Evolutionary conservation across 148 eudicot species (phyloP).

Genomic region (Rhododendron griersonianum): DNA sequence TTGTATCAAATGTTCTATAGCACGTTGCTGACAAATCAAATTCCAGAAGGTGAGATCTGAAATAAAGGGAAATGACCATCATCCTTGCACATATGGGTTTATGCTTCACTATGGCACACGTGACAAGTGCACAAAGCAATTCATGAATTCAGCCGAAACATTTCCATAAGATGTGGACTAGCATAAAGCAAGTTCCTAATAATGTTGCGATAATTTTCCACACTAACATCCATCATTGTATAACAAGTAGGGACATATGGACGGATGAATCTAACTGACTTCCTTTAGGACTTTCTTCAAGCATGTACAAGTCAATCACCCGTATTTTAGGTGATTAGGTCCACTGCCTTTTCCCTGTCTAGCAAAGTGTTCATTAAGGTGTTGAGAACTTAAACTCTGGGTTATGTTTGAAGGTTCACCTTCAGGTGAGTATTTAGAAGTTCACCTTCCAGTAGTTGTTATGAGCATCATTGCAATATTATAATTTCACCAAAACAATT

Average conservation of each 20-base stretch:
- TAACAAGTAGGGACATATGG: neutral
- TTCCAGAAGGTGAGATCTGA: neutral
- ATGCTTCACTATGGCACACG: neutral
- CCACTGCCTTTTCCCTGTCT: neutral
- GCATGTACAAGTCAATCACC: neutral
- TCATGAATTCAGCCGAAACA: neutral
- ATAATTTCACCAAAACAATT: neutral
- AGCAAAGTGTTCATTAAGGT: neutral
- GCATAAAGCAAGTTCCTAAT: neutral
- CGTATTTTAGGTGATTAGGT: neutral
- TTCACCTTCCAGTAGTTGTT: neutral
- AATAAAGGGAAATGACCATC: neutral
- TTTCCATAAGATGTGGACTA: neutral
- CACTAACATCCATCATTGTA: neutral
- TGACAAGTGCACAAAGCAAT: neutral
- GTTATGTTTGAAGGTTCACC: neutral
- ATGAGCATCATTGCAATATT: neutral
- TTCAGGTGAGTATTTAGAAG: neutral
- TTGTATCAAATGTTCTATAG: neutral
- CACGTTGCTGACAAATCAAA: neutral
- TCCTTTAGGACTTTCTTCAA: too few relatives aligned
- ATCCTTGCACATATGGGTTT: neutral
- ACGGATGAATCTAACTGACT: neutral
- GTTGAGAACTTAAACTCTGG: neutral
- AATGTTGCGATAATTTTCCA: neutral